phyloP scores from a whole-genome alignment of 177 flowering plant genomes.

The Vitis hybrid region DNA sequence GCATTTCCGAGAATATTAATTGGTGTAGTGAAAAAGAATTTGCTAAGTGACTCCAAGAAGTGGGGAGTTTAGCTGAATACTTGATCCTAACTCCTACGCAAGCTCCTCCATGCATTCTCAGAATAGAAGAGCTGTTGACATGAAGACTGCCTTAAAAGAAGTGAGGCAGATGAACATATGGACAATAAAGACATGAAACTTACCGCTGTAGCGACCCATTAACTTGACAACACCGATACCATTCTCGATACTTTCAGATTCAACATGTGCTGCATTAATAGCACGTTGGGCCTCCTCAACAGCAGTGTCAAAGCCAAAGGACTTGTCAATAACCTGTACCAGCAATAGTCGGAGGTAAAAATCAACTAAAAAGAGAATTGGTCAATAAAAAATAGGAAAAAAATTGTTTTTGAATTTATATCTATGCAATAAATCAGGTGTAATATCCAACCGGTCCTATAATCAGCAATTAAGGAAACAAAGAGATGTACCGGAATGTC shows the following conservation, averaged over 20 bases:
- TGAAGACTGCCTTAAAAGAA: not conserved
- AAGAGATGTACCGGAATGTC: conserved; percentile 76
- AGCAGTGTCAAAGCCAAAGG: conserved; percentile 95
- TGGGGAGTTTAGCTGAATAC: no score
- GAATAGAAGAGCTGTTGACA: no score
- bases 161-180: not conserved
- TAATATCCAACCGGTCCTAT: not conserved
- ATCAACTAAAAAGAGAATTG: no score
- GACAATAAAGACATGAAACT: conserved; percentile 8
- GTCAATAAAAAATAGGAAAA: not conserved
- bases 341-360: not conserved
- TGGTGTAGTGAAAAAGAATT: no score
- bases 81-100: no score
- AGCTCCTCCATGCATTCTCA: no score
- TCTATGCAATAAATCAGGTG: not conserved
- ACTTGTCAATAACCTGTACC: conserved; percentile 87
- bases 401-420: not conserved
- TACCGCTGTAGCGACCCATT: conserved; percentile 97
- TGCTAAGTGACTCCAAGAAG: no score
- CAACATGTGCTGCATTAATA: conserved; percentile 97
- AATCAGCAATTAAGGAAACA: not conserved
- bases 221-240: conserved; percentile 93
- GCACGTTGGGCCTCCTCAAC: conserved; percentile 99
- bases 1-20: no score
- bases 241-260: conserved; percentile 83